Evolutionary conservation across 257 asterid genomes (phyloP).

Genomic region (Jaltomata sinuosa): DNA sequence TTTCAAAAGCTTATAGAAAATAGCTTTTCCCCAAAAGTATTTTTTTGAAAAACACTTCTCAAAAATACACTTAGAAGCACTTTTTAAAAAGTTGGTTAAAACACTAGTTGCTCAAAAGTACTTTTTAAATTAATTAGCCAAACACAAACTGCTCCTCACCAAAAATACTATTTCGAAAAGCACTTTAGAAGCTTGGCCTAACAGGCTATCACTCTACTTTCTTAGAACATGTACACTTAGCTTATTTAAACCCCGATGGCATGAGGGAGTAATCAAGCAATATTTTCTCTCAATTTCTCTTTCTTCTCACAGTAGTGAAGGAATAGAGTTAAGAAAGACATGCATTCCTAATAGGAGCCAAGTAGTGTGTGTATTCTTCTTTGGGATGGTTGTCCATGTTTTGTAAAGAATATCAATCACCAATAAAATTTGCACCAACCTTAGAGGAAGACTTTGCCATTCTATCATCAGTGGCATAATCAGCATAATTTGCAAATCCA

Average conservation of each 20-base stretch:
- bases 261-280: not conserved
- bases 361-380: not conserved
- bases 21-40: not conserved
- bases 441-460: conserved; percentile 79
- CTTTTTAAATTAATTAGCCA: not conserved
- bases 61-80: not conserved
- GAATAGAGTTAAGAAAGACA: not conserved
- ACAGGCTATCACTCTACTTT: not conserved
- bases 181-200: not conserved
- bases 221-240: not conserved
- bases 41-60: not conserved
- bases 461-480: conserved; percentile 54
- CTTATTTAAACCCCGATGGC: not conserved
- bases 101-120: not conserved
- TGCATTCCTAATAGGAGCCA: not conserved
- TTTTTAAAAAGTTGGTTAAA: not conserved
- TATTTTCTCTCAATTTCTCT: not conserved
- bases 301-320: not conserved
- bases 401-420: not conserved
- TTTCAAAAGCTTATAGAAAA: not conserved
- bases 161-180: not conserved
- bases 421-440: conserved; percentile 36
- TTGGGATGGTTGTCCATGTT: not conserved
- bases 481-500: conserved; percentile 78
- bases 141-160: not conserved